A percentile compares a stretch with the other conserved stretches of the same genome.
These are phyloP conservation scores for Dioszegia aurantiaca DNA, from an alignment of 768 basidiomycete species.

Conservation along the genomic window DNA sequence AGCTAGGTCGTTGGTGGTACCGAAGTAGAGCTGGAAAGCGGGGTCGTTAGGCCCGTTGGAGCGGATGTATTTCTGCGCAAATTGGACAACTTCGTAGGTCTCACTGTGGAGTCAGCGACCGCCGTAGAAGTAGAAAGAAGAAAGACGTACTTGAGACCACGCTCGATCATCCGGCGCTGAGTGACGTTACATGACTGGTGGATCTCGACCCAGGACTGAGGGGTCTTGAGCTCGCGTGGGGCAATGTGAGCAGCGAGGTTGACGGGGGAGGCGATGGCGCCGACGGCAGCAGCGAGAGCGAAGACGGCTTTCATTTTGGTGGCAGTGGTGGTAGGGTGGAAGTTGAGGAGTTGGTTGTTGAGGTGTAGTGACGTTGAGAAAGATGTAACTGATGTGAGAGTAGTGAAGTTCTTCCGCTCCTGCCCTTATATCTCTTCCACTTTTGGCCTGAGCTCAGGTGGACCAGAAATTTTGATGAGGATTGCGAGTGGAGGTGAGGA, in stretches of 20 bases:
- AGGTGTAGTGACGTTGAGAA: background rate
- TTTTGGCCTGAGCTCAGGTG: background rate
- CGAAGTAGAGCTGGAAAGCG: conserved; percentile 49
- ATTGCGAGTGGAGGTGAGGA: background rate
- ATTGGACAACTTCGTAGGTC: conserved; percentile 31
- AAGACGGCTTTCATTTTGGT: conserved; percentile 29
- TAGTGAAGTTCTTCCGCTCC: no score
- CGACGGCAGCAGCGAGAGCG: conserved; percentile 24
- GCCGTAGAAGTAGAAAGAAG: background rate
- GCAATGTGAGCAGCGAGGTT: conserved; percentile 17
- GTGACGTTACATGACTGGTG: conserved; percentile 44
- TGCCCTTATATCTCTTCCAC: no score
- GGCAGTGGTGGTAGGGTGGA: background rate
- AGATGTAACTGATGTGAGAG: background rate
- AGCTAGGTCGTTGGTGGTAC: conserved; percentile 19
- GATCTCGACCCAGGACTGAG: conserved; percentile 31
- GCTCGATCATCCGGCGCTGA: conserved; percentile 34
- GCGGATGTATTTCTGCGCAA: conserved; percentile 36
- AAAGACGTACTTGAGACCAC: conserved; percentile 32
- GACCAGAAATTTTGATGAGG: background rate
- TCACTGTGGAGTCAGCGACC: conserved; percentile 24
- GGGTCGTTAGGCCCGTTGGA: conserved; percentile 42
- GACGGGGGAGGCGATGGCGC: conserved; percentile 26
- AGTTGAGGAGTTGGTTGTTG: background rate
- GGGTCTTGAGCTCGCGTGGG: conserved; percentile 24